Conservation (phyloP, 2,329 filamentous ascomycete species). For the Trichophyton benhamiae region DNA sequence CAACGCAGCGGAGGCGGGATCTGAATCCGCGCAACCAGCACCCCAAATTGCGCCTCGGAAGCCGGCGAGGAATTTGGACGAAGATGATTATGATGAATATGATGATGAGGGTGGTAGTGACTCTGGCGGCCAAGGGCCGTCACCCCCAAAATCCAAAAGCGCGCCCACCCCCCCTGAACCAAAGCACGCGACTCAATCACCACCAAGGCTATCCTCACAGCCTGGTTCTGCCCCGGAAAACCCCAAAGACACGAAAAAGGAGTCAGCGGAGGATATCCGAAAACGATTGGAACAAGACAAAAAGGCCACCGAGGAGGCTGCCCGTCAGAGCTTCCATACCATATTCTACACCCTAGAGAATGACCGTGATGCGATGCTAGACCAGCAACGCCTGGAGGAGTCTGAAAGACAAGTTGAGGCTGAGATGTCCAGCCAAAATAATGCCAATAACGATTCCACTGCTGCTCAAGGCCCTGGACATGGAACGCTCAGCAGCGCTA, state of each 20-base stretch:
- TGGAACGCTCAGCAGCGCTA: slow-evolving; percentile 82
- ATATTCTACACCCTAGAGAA: slow-evolving; percentile 93
- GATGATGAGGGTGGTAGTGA: slow-evolving; percentile 49
- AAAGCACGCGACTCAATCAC: slow-evolving; percentile 52
- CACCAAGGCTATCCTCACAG: slow-evolving; percentile 54
- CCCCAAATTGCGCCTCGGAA: slow-evolving; percentile 39
- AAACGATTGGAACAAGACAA: slow-evolving; percentile 89
- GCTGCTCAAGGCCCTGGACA: slow-evolving; percentile 53
- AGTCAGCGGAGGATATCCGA: slow-evolving; percentile 73
- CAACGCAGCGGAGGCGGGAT: slow-evolving; percentile 37
- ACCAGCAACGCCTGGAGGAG: slow-evolving; percentile 93
- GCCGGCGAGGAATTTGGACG: slow-evolving; percentile 62
- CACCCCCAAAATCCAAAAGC: slow-evolving; percentile 40
- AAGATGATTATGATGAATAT: slow-evolving; percentile 61
- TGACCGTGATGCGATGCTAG: slow-evolving; percentile 89
- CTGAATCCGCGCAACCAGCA: slow-evolving; percentile 24
- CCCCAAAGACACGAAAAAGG: slow-evolving; percentile 43
- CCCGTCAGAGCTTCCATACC: slow-evolving; percentile 80
- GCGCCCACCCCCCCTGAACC: slow-evolving; percentile 43
- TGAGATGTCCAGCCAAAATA: slow-evolving; percentile 61
- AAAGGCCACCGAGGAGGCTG: slow-evolving; percentile 77
- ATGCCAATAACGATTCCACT: slow-evolving; percentile 41
- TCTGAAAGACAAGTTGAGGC: slow-evolving; percentile 92
- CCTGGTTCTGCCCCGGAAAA: slow-evolving; percentile 51
- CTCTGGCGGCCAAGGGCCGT: slow-evolving; percentile 26